phyloP scores from a whole-genome alignment of 2,329 filamentous ascomycete genomes.

The Coleophoma eucalyptorum region DNA sequence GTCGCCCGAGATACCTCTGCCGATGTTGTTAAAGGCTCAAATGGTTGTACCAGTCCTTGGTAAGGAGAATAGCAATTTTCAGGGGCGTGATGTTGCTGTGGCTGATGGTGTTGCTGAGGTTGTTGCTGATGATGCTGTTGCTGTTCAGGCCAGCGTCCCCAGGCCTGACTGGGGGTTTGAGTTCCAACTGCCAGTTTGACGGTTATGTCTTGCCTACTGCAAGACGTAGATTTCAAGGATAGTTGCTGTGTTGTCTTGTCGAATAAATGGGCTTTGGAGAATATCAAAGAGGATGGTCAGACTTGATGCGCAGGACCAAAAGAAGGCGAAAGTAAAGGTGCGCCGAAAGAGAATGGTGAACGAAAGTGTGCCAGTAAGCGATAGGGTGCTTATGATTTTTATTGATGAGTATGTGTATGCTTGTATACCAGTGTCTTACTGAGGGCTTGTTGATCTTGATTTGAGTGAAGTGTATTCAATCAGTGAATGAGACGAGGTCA shows the following conservation, averaged over 20 bases:
- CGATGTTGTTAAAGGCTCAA: constrained; percentile 35
- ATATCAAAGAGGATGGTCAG: not conserved
- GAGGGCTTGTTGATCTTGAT: constrained; percentile 52
- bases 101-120: constrained; percentile 37
- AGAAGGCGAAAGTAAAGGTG: constrained; percentile 17
- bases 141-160: constrained; percentile 51
- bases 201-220: constrained; percentile 28
- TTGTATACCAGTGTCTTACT: constrained; percentile 1
- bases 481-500: constrained; percentile 12
- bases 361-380: not conserved
- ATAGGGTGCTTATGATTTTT: not conserved
- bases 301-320: not conserved
- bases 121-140: constrained; percentile 17
- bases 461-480: constrained; percentile 47
- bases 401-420: constrained; percentile 1
- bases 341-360: constrained; percentile 16
- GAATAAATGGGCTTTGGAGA: too few relatives aligned
- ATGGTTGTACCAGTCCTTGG: constrained; percentile 40
- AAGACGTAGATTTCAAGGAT: constrained; percentile 18
- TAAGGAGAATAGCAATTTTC: constrained; percentile 35
- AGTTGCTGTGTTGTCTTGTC: not conserved
- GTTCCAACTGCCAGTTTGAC: constrained; percentile 44
- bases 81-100: constrained; percentile 1
- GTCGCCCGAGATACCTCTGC: constrained; percentile 38
- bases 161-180: constrained; percentile 42